Percentiles rank a stretch among this genome's conserved stretches.
Conservation (phyloP, 148 eudicot genomes). For the Chenopodium formosanum region DNA sequence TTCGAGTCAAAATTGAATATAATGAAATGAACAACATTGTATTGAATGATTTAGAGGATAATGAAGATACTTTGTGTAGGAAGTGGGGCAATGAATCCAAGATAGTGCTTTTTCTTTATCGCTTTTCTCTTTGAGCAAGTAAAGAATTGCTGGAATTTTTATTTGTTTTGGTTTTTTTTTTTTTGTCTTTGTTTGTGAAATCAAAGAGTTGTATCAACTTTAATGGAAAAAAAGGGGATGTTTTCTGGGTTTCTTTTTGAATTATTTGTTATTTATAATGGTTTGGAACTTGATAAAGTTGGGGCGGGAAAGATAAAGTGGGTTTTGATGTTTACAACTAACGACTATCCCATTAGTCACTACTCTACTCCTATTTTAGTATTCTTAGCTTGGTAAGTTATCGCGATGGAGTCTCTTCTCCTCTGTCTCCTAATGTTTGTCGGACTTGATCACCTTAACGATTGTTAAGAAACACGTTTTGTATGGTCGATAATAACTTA, state of each 20-base stretch:
- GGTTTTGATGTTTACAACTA: too few relatives aligned
- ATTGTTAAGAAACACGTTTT: too few relatives aligned
- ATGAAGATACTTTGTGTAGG: conserved; percentile 23
- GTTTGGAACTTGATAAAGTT: neutral
- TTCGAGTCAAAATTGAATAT: neutral
- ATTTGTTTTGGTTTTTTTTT: neutral
- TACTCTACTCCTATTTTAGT: too few relatives aligned
- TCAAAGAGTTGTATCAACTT: too few relatives aligned
- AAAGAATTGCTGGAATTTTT: neutral
- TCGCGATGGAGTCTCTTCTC: too few relatives aligned
- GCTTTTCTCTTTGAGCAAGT: neutral
- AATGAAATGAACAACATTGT: neutral
- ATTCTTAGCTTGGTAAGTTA: too few relatives aligned
- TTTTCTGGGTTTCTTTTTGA: conserved; percentile 12
- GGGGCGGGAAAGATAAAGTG: conserved; percentile 11
- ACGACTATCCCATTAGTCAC: too few relatives aligned
- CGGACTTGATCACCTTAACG: too few relatives aligned
- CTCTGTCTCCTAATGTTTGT: too few relatives aligned
- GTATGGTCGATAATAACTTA: too few relatives aligned
- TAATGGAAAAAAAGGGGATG: neutral
- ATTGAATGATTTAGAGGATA: neutral
- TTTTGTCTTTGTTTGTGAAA: too few relatives aligned
- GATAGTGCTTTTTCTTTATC: neutral
- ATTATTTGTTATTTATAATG: neutral
- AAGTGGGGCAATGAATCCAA: conserved; percentile 18